Conservation (phyloP, 2,329 filamentous ascomycete genomes). For the Bimuria novae-zelandiae region DNA sequence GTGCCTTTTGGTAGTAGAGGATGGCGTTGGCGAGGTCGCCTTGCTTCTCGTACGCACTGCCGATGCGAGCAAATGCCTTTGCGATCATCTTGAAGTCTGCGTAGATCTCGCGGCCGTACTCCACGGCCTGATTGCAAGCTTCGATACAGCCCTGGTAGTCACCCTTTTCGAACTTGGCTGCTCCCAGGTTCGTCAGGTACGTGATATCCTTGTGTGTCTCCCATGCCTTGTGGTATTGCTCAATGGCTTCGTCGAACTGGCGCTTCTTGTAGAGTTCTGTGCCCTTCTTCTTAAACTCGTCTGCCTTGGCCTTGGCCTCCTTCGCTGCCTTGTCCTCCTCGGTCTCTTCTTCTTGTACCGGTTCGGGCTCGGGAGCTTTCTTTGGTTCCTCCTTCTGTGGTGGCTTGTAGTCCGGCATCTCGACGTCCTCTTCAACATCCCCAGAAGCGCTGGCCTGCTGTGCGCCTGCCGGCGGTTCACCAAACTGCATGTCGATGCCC, state of each 20-base stretch:
- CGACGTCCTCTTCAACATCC: constrained; percentile 71
- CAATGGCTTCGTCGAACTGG: constrained; percentile 91
- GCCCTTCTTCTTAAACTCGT: constrained; percentile 91
- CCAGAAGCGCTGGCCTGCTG: constrained; percentile 44
- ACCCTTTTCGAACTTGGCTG: constrained; percentile 94
- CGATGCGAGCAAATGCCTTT: constrained; percentile 96
- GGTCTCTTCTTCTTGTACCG: constrained; percentile 70
- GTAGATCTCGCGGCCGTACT: constrained; percentile 85
- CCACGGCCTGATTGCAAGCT: constrained; percentile 82
- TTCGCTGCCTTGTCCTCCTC: constrained; percentile 83
- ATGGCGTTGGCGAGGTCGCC: constrained; percentile 80
- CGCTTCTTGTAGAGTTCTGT: constrained; percentile 98
- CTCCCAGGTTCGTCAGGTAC: constrained; percentile 94
- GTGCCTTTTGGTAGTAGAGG: constrained; percentile 87
- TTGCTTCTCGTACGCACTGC: constrained; percentile 88
- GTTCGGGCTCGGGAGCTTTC: constrained; percentile 53
- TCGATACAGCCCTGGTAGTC: constrained; percentile 89
- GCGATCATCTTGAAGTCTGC: constrained; percentile 98
- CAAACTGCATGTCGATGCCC: constrained; percentile 88
- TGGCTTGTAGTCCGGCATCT: constrained; percentile 74
- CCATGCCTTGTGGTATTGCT: constrained; percentile 95
- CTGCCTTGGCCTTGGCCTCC: constrained; percentile 89
- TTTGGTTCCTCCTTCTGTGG: constrained; percentile 62
- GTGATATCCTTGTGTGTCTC: constrained; percentile 94
- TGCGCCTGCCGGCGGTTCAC: constrained; percentile 55